Base-by-base conservation (phyloP, 192 early-diverging fungal genomes). In the Phycomyces blakesleeanus region DNA sequence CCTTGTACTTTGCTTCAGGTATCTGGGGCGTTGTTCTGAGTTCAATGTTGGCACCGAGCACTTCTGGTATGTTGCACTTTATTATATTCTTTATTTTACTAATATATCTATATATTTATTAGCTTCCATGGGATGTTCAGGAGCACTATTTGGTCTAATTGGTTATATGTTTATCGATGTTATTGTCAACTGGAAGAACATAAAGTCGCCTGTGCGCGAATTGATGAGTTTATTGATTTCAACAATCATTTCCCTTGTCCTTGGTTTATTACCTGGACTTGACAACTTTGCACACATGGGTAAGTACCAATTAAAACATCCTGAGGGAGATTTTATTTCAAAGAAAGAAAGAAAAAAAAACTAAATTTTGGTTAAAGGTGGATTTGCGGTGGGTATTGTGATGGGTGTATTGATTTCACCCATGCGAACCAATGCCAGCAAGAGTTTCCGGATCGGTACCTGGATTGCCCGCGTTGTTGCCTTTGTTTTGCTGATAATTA, bases 241-340 rank as follows among this genome's bases (percentile, higher is more conserved):
- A 39, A 89, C 91, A 25, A 11, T 87, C 7, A 52, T 91, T 37
- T 85, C 86, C 3, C 81, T 95, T 59, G 73, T 81, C 14, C 66
- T 93, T 14, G 93, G 93, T 0, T 77, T 87, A 34, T 68, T 95
- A 22, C 91, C 91, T 0, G 83, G 76, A n/a, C 47, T 66, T 51
- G 92, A 94, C 73, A 93, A 94, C 72, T 91, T 91, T 74, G 90
- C 93, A 18, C 93, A 94, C 78, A 77, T 93, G 47, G 93, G 67
- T 56, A 57, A 42, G 42, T 62, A 88, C 66, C 1, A 56, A 42
- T 40, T 47, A 7, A n/a, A n/a, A n/a, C n/a, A n/a, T n/a, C n/a
- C n/a, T n/a, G n/a, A n/a, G n/a, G n/a, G n/a, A n/a, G n/a, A n/a
- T 62, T 16, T 9, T 62, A 14, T 47, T 2, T 42, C n/a, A 42